A percentile compares a stretch with the other conserved stretches of the same genome.
Evolutionary conservation across 257 asterid genomes (phyloP).

Genomic region (Salvia splendens): DNA sequence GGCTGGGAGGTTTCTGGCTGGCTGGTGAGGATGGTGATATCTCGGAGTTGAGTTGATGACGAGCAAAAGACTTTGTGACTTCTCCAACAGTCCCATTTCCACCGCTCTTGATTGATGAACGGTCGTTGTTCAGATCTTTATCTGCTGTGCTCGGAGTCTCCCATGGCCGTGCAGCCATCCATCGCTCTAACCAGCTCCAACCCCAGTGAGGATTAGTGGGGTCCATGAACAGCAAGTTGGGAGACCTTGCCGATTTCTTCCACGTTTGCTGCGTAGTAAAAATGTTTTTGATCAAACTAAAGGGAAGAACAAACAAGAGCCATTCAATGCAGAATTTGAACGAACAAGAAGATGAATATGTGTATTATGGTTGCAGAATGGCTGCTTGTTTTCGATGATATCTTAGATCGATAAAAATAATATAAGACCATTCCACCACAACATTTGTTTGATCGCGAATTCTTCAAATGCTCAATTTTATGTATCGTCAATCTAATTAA

Average conservation of each 20-base stretch:
- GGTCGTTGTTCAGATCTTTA: conserved; percentile 55
- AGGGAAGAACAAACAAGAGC: background rate
- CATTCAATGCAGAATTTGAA: background rate
- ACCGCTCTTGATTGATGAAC: conserved; percentile 46
- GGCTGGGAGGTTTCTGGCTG: conserved; percentile 47
- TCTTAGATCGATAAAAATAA: no score
- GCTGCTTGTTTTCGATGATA: no score
- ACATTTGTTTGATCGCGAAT: no score
- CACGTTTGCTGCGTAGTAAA: conserved; percentile 68
- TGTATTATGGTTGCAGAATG: conserved; percentile 9
- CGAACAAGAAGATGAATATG: background rate
- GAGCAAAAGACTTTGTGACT: conserved; percentile 82
- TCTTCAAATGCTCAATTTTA: no score
- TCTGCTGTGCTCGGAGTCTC: conserved; percentile 51
- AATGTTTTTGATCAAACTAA: conserved; percentile 16
- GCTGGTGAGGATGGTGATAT: conserved; percentile 51
- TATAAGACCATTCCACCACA: no score
- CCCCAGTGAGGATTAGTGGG: conserved; percentile 99
- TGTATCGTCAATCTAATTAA: no score
- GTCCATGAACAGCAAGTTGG: conserved; percentile 86
- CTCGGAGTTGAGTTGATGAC: conserved; percentile 78
- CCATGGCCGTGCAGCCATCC: conserved; percentile 81
- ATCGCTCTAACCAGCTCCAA: conserved; percentile 98
- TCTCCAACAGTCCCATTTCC: conserved; percentile 51
- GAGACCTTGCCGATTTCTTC: conserved; percentile 76